A percentile compares a stretch with the other conserved stretches of the same genome.
phyloP scores from a whole-genome alignment of 352 stramenopile species.

The Globisporangium splendens region DNA sequence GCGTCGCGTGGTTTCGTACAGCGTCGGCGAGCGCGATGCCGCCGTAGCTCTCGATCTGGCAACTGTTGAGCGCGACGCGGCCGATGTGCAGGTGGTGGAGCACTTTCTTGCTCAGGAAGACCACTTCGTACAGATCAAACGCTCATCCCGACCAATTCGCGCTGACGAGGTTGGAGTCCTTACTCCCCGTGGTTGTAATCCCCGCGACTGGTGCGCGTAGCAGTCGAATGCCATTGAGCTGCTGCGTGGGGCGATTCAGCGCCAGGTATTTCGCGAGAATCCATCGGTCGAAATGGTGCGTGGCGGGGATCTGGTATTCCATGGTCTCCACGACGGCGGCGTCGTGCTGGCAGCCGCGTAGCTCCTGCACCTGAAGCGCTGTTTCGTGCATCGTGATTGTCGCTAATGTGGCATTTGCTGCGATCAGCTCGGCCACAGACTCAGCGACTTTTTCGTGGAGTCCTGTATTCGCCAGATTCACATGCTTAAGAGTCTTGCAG shows the following conservation, averaged over 20 bases:
- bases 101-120: slow-evolving; percentile 67
- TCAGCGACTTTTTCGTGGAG: slow-evolving; percentile 59
- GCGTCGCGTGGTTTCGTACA: slow-evolving; percentile 55
- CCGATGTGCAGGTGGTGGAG: slow-evolving; percentile 64
- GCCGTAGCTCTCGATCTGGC: slow-evolving; percentile 44
- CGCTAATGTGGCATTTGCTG: slow-evolving; percentile 51
- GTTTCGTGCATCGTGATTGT: slow-evolving; percentile 58
- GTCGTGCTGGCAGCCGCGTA: slow-evolving; percentile 35
- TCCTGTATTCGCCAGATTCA: slow-evolving; percentile 54
- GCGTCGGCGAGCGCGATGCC: slow-evolving; percentile 56
- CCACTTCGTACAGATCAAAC: slow-evolving; percentile 53
- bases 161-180: slow-evolving; percentile 25
- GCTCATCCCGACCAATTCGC: slow-evolving; percentile 48
- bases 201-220: slow-evolving; percentile 8
- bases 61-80: slow-evolving; percentile 58
- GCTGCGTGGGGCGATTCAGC: slow-evolving; percentile 56
- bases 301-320: slow-evolving; percentile 19
- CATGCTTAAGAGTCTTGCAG: slow-evolving; percentile 47
- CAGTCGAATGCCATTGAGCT: slow-evolving; percentile 54
- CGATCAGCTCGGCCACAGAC: slow-evolving; percentile 50
- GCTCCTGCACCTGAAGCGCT: slow-evolving; percentile 39
- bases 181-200: slow-evolving; percentile 1
- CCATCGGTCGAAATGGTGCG: slow-evolving; percentile 61
- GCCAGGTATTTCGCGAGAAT: slow-evolving; percentile 63
- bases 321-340: slow-evolving; percentile 23